Evolutionary conservation across 75 land plant genomes (phyloP), one percentile per base, ranked within the genome.

Genomic region (Larix kaempferi): DNA sequence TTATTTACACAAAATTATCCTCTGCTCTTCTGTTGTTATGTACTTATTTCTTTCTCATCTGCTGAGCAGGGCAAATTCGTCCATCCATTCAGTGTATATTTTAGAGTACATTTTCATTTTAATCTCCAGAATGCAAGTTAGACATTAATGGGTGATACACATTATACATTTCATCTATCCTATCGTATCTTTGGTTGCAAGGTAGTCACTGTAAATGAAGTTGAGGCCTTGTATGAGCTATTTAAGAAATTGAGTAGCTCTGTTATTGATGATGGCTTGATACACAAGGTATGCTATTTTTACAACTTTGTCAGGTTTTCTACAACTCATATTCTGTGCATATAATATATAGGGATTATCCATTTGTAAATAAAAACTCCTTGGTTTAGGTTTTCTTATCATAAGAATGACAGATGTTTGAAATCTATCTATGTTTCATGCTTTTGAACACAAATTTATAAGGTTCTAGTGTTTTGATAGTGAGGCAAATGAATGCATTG

Each of bases 191-290:
- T 10, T 41, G 41, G 39, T 41, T 69, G 52, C 73, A 69, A 69
- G 52, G 82, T 87, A 96, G 99, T 96, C 61, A 81, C 85, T 71
- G 87, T 94, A 6, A 94, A 88, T 72, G 99, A 96, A 78, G 84
- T 96, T 11, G 98, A 94, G 83, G 97, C 99, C 13, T 75, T 94
- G 77, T 88, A 89, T 73, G 98, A 93, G 83, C 79, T 94, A 25
- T 94, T 86, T 65, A 93, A 93, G 86, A 89, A 82, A 71, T 59
- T 94, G 74, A 94, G 98, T 56, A 78, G 86, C 78, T 94, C 98
- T 21, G 83, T 92, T 21, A 88, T 90, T 65, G 84, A 87, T 59
- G 98, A 94, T 65, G 95, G 95, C 1, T 77, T 93, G 21, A 94
- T 94, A 76, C 95, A 94, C 80, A 94, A 94, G 95, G 97, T 92